Base-by-base conservation (phyloP, 164 flowering plant species). In the Malania oleifera region DNA sequence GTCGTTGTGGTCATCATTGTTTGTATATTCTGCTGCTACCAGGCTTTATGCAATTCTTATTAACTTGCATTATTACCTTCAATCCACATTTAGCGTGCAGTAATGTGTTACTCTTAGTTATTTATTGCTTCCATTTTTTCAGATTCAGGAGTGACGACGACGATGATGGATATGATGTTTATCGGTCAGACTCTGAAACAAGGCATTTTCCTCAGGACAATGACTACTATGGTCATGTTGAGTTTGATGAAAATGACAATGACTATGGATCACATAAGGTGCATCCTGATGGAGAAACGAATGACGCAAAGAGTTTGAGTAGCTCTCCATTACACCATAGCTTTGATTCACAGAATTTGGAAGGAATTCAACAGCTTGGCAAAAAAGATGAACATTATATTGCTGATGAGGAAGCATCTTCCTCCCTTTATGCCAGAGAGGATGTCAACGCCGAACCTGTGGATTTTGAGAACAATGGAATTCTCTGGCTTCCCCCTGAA, bases 401-500 rank as follows among this genome's bases (percentile, higher is more conserved):
- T 69, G 68, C 57, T 40, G 76, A 76, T 49, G 84, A 73, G 23
- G 82, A 77, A 46, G 67, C 69, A 43, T 49, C 75, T 43, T 70
- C 89, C 26, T 78, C 95, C 48, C 14, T 80, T 22, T 80, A 77
- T 75, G 69, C 69, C 54, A 56, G 67, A 23, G 83, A 77, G 47
- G 78, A 71, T 67, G 61, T 65, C 25, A 73, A 78, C 39, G 55
- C 75, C 25, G 97, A 86, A 55, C 89, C 93, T 61, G 93, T 95
- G 46, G 99, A 90, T 76, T 90, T 85, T 75, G 99, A 95, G 70
- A 95, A 82, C 56, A 91, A 86, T 75, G 93, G 91, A 59, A 66
- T 87, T 34, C 80, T 95, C 11, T 95, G 99, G 99, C 78, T 91
- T 46, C 99, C 96, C 22, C 99, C 99, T 45, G 96, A 84, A 38